Evolutionary conservation across 2,329 filamentous ascomycete species (phyloP).

Genomic region (Aureobasidium subglaciale): DNA sequence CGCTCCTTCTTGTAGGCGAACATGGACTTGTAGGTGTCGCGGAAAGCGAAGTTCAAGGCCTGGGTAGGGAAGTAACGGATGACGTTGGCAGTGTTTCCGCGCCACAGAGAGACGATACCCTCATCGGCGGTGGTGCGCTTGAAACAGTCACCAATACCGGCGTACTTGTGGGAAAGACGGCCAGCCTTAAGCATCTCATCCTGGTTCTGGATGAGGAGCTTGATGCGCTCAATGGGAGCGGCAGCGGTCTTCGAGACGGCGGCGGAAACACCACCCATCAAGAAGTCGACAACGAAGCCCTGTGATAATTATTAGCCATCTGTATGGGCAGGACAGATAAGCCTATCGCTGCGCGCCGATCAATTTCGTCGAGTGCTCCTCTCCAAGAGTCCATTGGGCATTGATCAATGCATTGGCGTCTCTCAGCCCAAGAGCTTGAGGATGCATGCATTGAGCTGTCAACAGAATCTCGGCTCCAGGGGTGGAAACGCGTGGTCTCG

Average conservation of each 20-base stretch:
- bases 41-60: slow-evolving; percentile 99
- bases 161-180: slow-evolving; percentile 96
- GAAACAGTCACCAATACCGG: slow-evolving; percentile 94
- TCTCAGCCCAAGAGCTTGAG: not conserved
- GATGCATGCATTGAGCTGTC: not conserved
- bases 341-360: not conserved
- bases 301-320: slow-evolving; percentile 33
- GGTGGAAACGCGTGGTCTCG: slow-evolving; percentile 11
- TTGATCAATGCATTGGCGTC: not conserved
- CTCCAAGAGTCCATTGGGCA: not conserved
- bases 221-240: slow-evolving; percentile 99
- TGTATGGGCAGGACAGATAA: not conserved
- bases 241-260: slow-evolving; percentile 99
- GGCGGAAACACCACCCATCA: slow-evolving; percentile 99
- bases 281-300: slow-evolving; percentile 96
- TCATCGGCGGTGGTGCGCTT: slow-evolving; percentile 79
- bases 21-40: slow-evolving; percentile 99
- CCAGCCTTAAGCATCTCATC: slow-evolving; percentile 99
- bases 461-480: not conserved
- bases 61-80: slow-evolving; percentile 99
- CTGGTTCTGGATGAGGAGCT: slow-evolving; percentile 99
- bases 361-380: not conserved
- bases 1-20: slow-evolving; percentile 99
- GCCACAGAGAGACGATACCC: slow-evolving; percentile 93
- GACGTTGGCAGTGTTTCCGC: slow-evolving; percentile 99